These are phyloP conservation scores for Phytophthora idaei DNA, from an alignment of 352 stramenopile species.

Conservation along the genomic window DNA sequence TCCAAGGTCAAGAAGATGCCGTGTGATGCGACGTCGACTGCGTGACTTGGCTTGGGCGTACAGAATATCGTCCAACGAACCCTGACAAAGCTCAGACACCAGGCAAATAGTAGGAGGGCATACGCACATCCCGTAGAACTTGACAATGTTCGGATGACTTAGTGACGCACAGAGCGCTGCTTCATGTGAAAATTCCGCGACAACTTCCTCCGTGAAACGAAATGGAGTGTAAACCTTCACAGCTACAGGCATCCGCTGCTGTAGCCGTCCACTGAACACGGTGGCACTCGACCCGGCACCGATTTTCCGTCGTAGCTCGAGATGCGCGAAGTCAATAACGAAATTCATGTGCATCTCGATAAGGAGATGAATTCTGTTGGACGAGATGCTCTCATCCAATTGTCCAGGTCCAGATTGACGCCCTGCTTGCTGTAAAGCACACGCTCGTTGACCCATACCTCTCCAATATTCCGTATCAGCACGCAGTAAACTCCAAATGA, in stretches of 20 bases:
- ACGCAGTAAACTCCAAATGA: constrained; percentile 58
- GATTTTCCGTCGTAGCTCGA: constrained; percentile 56
- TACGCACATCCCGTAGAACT: constrained; percentile 70
- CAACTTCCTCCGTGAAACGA: constrained; percentile 54
- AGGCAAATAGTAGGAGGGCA: constrained; percentile 69
- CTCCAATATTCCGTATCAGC: constrained; percentile 61
- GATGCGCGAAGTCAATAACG: constrained; percentile 71
- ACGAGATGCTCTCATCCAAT: constrained; percentile 50
- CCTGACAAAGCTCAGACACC: constrained; percentile 62
- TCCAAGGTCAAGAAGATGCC: constrained; percentile 16
- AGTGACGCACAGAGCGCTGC: constrained; percentile 57
- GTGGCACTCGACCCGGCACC: constrained; percentile 49
- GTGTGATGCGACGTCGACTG: constrained; percentile 6
- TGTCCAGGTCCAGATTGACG: constrained; percentile 8
- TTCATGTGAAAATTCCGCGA: constrained; percentile 68
- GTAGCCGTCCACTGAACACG: constrained; percentile 57
- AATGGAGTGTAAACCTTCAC: constrained; percentile 71
- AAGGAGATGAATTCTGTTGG: constrained; percentile 52
- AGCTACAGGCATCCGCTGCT: constrained; percentile 40
- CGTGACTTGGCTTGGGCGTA: constrained; percentile 21
- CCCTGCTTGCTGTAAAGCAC: constrained; percentile 29
- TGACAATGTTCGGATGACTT: constrained; percentile 64
- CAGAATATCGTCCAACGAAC: constrained; percentile 54
- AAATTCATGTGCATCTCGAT: constrained; percentile 76
- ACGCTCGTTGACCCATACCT: constrained; percentile 48